Base-by-base conservation (phyloP, 2,329 filamentous ascomycete genomes). In the Penicillium sp. region DNA sequence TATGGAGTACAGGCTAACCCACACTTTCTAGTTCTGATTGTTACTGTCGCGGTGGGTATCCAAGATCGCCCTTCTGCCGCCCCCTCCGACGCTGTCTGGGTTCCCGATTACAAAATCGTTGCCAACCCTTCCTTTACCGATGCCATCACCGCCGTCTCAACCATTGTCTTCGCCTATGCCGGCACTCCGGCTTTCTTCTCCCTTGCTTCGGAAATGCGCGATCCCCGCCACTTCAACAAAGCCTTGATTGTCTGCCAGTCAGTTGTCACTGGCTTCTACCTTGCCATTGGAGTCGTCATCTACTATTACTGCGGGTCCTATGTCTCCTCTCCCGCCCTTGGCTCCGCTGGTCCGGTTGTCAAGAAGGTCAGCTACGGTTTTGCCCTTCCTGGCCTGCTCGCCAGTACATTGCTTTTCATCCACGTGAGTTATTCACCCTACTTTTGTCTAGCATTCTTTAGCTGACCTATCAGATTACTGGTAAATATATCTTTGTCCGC, bases 261-360 rank as follows among this genome's bases (percentile, higher is more conserved):
- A 13, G 48, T 64, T 7, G 66, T 76, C 6, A 70, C 66, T 1
- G 52, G 59, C 13, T 54, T 69, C 3, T 75, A 77, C 36, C 60
- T 72, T n/a, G 53, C 64, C 4, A 68, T 76, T 23, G 69, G 70
- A 7, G 54, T 68, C 3, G 71, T 79, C 0, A 71, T 80, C 2
- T 80, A 80, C 62, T 73, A 72, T 52, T 80, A 64, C 56, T 78
- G 75, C 52, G 78, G 78, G 1, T 73, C 72, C 0, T 76, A 71
- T 44, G 74, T 80, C 3, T 71, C 77, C 0, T 78, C 76, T 0
- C 78, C 78, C 0, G 76, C 76, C 1, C 68, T 80, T 4, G 78
- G 76, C 2, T 78, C 75, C 24, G 78, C 76, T 1, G 78, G 78
- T 15, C 47, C 49, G 17, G 34, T 30, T 17, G 46, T 52, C 52